Evolutionary conservation across 495 filamentous ascomycete species (phyloP).

Genomic region (Penicillium robsamsonii): DNA sequence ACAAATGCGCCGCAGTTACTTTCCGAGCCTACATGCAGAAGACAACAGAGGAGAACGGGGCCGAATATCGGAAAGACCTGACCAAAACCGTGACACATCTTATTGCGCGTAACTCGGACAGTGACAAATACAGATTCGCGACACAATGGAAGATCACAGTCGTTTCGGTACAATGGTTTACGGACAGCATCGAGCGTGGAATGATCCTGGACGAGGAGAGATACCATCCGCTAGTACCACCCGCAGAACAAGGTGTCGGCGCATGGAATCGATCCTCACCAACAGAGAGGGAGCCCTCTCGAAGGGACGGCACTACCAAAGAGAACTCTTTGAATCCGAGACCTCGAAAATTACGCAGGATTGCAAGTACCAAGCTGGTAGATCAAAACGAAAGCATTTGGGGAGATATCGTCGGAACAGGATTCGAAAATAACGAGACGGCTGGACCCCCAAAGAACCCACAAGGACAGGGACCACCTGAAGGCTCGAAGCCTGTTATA

Average conservation of each 20-base stretch:
- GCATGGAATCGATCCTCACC: conserved; percentile 64
- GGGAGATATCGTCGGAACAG: conserved; percentile 75
- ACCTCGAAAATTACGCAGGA: conserved; percentile 70
- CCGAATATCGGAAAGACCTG: conserved; percentile 78
- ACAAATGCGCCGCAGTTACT: conserved; percentile 45
- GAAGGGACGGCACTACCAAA: conserved; percentile 8
- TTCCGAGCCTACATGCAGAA: conserved; percentile 67
- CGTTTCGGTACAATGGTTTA: conserved; percentile 80
- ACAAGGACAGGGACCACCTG: conserved; percentile 31
- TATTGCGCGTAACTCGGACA: conserved; percentile 72
- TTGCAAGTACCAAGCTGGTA: conserved; percentile 72
- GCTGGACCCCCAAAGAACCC: conserved; percentile 32
- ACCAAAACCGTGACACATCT: conserved; percentile 81
- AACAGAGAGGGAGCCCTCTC: conserved; percentile 33
- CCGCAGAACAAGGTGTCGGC: conserved; percentile 67
- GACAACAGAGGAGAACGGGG: conserved; percentile 65
- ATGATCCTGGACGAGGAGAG: conserved; percentile 84
- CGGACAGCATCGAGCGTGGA: conserved; percentile 82
- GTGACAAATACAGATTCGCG: conserved; percentile 86
- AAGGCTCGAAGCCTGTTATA: conserved; percentile 23
- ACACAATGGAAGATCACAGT: conserved; percentile 73
- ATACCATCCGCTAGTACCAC: conserved; percentile 71
- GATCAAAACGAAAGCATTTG: conserved; percentile 80
- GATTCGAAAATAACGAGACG: conserved; percentile 31
- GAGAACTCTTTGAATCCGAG: conserved; percentile 34